A percentile compares a stretch with the other conserved stretches of the same genome.
Evolutionary conservation across 208 protist genomes (phyloP).

Genomic region (Trypanosoma caninum): DNA sequence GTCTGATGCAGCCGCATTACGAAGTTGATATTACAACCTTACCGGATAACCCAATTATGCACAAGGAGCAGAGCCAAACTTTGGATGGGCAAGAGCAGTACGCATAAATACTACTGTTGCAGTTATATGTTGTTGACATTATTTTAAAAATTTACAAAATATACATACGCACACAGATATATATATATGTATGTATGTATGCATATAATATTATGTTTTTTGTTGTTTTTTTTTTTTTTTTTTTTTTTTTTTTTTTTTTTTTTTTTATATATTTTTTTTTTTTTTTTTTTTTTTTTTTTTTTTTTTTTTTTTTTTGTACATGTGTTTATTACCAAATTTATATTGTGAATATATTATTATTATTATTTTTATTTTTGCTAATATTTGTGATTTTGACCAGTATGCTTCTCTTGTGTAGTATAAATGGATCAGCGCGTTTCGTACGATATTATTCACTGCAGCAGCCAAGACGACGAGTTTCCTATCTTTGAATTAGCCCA

Average conservation of each 20-base stretch:
- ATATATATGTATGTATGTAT: conserved; percentile 3
- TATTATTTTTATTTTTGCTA: too few species aligned
- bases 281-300: conserved; percentile 10
- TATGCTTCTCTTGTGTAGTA: neutral
- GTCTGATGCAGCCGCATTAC: conserved; percentile 75
- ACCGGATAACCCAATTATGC: conserved; percentile 45
- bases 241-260: conserved; percentile 4
- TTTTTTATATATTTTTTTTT: neutral
- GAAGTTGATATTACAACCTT: conserved; percentile 58
- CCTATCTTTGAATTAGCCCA: conserved; percentile 50
- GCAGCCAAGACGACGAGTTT: conserved; percentile 64
- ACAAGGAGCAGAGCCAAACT: neutral
- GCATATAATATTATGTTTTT: neutral
- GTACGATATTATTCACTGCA: conserved; percentile 84
- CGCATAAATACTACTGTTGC: too few species aligned
- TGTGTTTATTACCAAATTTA: too few species aligned
- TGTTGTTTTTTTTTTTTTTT: conserved; percentile 8
- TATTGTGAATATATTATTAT: too few species aligned
- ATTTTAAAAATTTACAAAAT: neutral
- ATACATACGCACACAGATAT: neutral
- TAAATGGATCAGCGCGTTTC: conserved; percentile 32
- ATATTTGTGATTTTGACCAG: neutral
- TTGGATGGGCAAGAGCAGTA: too few species aligned
- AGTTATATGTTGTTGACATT: neutral
- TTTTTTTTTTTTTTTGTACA: too few species aligned